A percentile compares a stretch with the other conserved stretches of the same genome.
Conservation (phyloP, 768 basidiomycete genomes). For the Phylloporus scabripes region DNA sequence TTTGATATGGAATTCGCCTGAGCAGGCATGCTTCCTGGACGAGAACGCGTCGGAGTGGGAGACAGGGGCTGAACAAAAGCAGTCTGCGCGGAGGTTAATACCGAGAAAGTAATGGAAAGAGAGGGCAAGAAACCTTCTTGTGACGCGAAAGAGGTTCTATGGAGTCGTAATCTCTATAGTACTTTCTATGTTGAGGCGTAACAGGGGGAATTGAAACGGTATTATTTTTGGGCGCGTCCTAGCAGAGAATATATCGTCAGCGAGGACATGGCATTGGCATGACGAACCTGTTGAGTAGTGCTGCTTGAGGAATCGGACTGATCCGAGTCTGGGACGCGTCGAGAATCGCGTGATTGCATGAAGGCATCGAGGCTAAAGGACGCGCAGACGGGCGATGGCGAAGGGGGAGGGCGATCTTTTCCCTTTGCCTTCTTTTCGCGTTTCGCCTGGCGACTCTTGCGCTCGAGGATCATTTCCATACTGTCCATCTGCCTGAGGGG, state of each 20-base stretch:
- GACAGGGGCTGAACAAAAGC: conserved; percentile 38
- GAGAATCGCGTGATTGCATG: conserved; percentile 53
- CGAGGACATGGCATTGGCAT: conserved; percentile 12
- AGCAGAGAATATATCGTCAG: conserved; percentile 11
- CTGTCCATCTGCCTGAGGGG: conserved; percentile 59
- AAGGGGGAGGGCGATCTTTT: conserved; percentile 48
- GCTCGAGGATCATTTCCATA: conserved; percentile 75
- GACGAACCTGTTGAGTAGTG: conserved; percentile 38
- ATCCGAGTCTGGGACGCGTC: conserved; percentile 33
- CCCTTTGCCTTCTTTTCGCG: conserved; percentile 44
- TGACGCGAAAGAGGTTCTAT: conserved; percentile 29
- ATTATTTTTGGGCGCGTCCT: conserved; percentile 29
- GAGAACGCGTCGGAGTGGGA: conserved; percentile 38
- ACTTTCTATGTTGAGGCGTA: conserved; percentile 56
- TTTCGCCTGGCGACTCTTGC: conserved; percentile 52
- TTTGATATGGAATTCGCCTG: conserved; percentile 26
- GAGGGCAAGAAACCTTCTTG: conserved; percentile 20
- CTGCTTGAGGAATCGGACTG: conserved; percentile 28
- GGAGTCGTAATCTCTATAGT: conserved; percentile 46
- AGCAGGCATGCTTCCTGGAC: conserved; percentile 28
- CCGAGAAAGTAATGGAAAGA: background rate
- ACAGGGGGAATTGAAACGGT: conserved; percentile 34
- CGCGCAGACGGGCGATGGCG: conserved; percentile 48
- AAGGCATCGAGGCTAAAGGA: conserved; percentile 43
- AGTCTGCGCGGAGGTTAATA: conserved; percentile 13